Evolutionary conservation across 139 green algal genomes (phyloP), one percentile per base, ranked within the genome.

Genomic region (Tetradesmus lagerheimii): DNA sequence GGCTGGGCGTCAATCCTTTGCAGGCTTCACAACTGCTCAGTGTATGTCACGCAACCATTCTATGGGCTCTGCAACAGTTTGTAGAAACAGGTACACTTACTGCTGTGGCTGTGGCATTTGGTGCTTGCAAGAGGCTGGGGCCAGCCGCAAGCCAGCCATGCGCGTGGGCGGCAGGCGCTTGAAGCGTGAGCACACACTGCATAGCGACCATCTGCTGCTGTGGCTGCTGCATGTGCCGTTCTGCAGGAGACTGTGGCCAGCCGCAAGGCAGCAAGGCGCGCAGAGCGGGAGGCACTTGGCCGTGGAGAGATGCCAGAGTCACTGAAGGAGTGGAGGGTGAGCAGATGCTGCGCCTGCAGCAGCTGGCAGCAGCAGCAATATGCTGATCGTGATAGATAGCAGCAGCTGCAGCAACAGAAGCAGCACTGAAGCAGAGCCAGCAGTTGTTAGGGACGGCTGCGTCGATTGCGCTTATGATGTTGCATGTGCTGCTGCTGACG

Each of bases 281-380:
- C 35, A 25, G 92, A 94, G 81, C 77, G 90, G 35, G 92, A 93
- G 23, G 80, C 91, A 0, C 85, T 94, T 20, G 90, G 78, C 1
- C 90, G 91, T 25, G 92, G 92, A 34, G 91, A 93, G 78, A 93
- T 94, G 90, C 92, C 92, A 43, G 90, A 94, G 0, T 86, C 90
- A 0, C 86, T 94, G 4, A 78, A 91, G 86, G 74, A 91, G 31
- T 94, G 92, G 92, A 93, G 91, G 89, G 91, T 94, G 78, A 81
- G 50, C 37, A 31, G n/a, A 23, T 25, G 37, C 27, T 31, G 16
- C 2, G 23, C 1, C 57, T 31, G 57, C 57, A 67, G 57, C 57
- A 71, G 20, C 20, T 11, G 57, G 57, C n/a, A 41, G 67, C n/a
- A 79, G 67, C 67, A 79, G n/a, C 27, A 79, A 9, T n/a, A n/a